Conservation (phyloP, 495 filamentous ascomycete species). For the Xylaria bambusicola region DNA sequence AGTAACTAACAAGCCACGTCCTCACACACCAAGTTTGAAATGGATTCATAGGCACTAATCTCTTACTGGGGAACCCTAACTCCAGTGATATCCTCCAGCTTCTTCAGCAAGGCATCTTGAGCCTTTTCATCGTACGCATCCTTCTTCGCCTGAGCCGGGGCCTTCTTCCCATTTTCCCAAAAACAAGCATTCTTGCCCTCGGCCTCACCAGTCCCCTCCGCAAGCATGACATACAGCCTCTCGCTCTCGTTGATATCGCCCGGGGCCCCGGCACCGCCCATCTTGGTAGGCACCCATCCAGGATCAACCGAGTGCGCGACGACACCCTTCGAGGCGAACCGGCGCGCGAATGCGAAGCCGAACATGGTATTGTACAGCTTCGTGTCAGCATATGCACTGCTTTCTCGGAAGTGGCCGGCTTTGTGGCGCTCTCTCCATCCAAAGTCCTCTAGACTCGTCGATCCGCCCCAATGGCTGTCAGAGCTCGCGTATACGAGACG, state of each 20-base stretch:
- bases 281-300: constrained; percentile 65
- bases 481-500: constrained; percentile 56
- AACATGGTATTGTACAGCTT: constrained; percentile 59
- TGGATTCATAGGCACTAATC: too few species aligned
- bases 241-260: constrained; percentile 50
- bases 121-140: constrained; percentile 14
- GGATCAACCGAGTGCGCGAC: constrained; percentile 57
- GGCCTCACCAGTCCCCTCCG: constrained; percentile 38
- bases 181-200: constrained; percentile 28
- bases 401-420: constrained; percentile 22
- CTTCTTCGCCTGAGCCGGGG: constrained; percentile 1
- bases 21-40: too few species aligned
- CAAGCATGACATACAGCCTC: constrained; percentile 48
- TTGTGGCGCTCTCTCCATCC: constrained; percentile 28
- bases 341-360: constrained; percentile 53
- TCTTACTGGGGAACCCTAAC: constrained; percentile 18
- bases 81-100: constrained; percentile 25
- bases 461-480: constrained; percentile 51
- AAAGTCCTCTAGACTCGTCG: constrained; percentile 43
- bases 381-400: constrained; percentile 47
- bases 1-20: too few species aligned
- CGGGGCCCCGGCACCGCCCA: constrained; percentile 56
- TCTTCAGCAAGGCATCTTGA: constrained; percentile 20
- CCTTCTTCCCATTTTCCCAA: constrained; percentile 21
- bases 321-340: constrained; percentile 47